Percentiles rank a stretch among this genome's conserved stretches.
Evolutionary conservation across 306 rosid genomes (phyloP).

Genomic region (Begonia fuchsioides): DNA sequence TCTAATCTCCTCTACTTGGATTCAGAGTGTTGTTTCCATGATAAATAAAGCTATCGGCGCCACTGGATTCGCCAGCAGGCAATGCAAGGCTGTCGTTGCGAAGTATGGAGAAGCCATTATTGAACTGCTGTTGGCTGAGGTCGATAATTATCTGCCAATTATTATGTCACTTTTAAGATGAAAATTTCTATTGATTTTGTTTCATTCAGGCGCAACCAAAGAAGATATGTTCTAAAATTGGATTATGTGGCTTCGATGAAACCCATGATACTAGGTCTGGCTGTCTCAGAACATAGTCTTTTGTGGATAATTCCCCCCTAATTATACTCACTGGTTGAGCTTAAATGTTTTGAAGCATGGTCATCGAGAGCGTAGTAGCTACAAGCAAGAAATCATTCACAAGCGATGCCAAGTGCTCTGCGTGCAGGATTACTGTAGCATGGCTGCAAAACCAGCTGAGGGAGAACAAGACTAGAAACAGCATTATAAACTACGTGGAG

Average conservation of each 20-base stretch:
- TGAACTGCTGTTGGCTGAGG: slow-evolving; percentile 54
- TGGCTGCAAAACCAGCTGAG: slow-evolving; percentile 76
- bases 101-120: slow-evolving; percentile 73
- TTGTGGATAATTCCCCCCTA: neutral
- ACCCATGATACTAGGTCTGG: slow-evolving; percentile 52
- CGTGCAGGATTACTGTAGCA: slow-evolving; percentile 83
- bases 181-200: neutral
- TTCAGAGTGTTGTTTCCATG: slow-evolving; percentile 65
- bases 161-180: neutral
- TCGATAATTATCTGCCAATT: slow-evolving; percentile 9
- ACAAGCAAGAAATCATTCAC: slow-evolving; percentile 29
- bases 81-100: slow-evolving; percentile 69
- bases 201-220: slow-evolving; percentile 42
- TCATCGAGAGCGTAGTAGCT: slow-evolving; percentile 70
- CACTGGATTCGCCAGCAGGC: slow-evolving; percentile 55
- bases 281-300: neutral
- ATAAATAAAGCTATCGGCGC: slow-evolving; percentile 89
- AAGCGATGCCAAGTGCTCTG: slow-evolving; percentile 48
- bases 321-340: neutral
- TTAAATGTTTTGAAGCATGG: slow-evolving; percentile 26
- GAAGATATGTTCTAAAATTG: slow-evolving; percentile 75
- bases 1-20: slow-evolving; percentile 1
- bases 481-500: slow-evolving; percentile 41
- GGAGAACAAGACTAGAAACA: slow-evolving; percentile 53
- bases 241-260: slow-evolving; percentile 75